phyloP scores from a whole-genome alignment of 2,329 filamentous ascomycete genomes.

The Exserohilum turcica region DNA sequence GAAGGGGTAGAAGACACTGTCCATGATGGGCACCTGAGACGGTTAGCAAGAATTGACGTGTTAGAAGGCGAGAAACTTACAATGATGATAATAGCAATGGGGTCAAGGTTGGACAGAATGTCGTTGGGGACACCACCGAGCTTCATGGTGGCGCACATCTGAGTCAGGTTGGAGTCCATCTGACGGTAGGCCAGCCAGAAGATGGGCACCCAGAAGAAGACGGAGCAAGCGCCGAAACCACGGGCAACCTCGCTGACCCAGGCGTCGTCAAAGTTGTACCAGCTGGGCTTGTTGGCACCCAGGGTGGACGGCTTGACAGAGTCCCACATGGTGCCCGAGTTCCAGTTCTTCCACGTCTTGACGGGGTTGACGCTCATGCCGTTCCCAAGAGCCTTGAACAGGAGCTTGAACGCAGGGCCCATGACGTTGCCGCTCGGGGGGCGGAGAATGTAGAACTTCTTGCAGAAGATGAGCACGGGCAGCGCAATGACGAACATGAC shows the following conservation, averaged over 20 bases:
- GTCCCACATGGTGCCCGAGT: slow-evolving; percentile 66
- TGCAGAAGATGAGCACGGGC: slow-evolving; percentile 62
- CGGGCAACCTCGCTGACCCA: slow-evolving; percentile 82
- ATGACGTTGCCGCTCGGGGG: slow-evolving; percentile 72
- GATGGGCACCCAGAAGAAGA: slow-evolving; percentile 64
- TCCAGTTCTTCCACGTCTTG: slow-evolving; percentile 60
- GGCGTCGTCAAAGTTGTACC: slow-evolving; percentile 80
- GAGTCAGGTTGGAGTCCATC: slow-evolving; percentile 67
- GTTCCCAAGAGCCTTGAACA: slow-evolving; percentile 57
- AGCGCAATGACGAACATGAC: slow-evolving; percentile 65
- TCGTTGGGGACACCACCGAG: slow-evolving; percentile 77
- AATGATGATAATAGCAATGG: slow-evolving; percentile 75
- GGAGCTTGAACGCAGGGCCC: slow-evolving; percentile 66
- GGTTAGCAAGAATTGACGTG: slow-evolving; percentile 65
- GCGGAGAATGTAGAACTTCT: slow-evolving; percentile 64
- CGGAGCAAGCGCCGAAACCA: slow-evolving; percentile 54
- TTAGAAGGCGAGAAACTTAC: slow-evolving; percentile 55
- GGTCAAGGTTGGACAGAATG: slow-evolving; percentile 75
- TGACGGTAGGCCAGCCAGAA: slow-evolving; percentile 73
- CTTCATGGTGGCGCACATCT: slow-evolving; percentile 70
- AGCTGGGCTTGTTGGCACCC: slow-evolving; percentile 61
- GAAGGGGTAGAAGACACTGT: slow-evolving; percentile 69
- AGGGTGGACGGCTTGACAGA: slow-evolving; percentile 67
- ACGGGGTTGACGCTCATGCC: slow-evolving; percentile 64
- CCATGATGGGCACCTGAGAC: slow-evolving; percentile 50